phyloP scores from a whole-genome alignment of 257 asterid genomes.

The Jacaranda mimosifolia region DNA sequence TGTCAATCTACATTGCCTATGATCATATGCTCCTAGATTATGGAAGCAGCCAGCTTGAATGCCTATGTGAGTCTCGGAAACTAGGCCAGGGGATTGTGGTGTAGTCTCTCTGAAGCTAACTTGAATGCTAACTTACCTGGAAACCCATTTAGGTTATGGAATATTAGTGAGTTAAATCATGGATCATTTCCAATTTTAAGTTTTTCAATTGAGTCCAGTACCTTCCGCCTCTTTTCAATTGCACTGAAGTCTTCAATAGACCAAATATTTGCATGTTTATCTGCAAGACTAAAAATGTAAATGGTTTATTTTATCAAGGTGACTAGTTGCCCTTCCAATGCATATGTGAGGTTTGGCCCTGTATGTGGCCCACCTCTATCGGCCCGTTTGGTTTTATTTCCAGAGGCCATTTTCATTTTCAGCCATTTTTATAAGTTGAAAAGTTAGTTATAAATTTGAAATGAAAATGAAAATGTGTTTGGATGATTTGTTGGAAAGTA shows the following conservation, averaged over 20 bases:
- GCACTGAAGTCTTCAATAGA: neutral
- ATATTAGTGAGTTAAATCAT: neutral
- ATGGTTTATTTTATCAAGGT: conserved; percentile 21
- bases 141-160: neutral
- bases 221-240: conserved; percentile 13
- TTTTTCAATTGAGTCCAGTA: neutral
- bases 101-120: neutral
- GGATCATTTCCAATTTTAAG: neutral
- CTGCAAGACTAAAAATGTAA: neutral
- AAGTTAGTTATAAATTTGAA: too few species aligned
- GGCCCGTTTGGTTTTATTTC: too few species aligned
- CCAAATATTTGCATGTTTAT: neutral
- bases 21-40: conserved; percentile 28
- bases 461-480: too few species aligned
- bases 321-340: conserved; percentile 21
- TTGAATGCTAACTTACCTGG: neutral
- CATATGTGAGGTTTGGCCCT: neutral
- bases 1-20: conserved; percentile 5
- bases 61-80: neutral
- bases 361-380: conserved; percentile 22
- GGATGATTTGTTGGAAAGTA: too few species aligned
- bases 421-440: too few species aligned
- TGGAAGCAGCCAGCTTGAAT: conserved; percentile 20
- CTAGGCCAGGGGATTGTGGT: neutral
- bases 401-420: too few species aligned